phyloP scores from a whole-genome alignment of 2,329 filamentous ascomycete genomes.

The Penicillium rolfsii region DNA sequence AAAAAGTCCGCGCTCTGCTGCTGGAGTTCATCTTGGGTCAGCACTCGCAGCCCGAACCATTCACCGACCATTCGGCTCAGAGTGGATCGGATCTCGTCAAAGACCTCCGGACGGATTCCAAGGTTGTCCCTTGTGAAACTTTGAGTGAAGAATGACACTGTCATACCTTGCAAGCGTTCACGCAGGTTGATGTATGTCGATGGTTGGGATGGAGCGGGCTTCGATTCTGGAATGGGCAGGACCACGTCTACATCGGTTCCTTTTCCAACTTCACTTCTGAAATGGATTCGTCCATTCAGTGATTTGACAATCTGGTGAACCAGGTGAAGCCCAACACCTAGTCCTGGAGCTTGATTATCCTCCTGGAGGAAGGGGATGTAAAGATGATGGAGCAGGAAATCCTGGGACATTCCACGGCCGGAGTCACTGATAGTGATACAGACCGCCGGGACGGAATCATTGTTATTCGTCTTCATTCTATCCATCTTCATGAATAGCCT shows the following conservation, averaged over 20 bases:
- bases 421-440: conserved; percentile 31
- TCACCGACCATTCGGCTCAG: conserved; percentile 22
- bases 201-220: not conserved
- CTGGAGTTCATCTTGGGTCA: conserved; percentile 18
- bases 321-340: conserved; percentile 63
- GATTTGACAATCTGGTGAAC: conserved; percentile 49
- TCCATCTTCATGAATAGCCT: conserved; percentile 24
- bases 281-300: conserved; percentile 29
- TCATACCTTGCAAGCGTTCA: conserved; percentile 19
- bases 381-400: conserved; percentile 31
- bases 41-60: conserved; percentile 26
- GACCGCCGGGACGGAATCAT: conserved; percentile 15
- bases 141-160: conserved; percentile 24
- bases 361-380: conserved; percentile 66
- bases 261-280: conserved; percentile 27
- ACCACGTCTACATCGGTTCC: conserved; percentile 31
- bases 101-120: conserved; percentile 16
- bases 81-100: conserved; percentile 19
- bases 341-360: conserved; percentile 57
- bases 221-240: conserved; percentile 17
- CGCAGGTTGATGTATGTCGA: conserved; percentile 9
- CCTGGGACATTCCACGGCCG: conserved; percentile 35
- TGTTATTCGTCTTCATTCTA: conserved; percentile 6
- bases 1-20: conserved; percentile 18
- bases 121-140: conserved; percentile 18